Evolutionary conservation across 1,284 basidiomycete species (phyloP).

Genomic region (Marasmius fiardii): DNA sequence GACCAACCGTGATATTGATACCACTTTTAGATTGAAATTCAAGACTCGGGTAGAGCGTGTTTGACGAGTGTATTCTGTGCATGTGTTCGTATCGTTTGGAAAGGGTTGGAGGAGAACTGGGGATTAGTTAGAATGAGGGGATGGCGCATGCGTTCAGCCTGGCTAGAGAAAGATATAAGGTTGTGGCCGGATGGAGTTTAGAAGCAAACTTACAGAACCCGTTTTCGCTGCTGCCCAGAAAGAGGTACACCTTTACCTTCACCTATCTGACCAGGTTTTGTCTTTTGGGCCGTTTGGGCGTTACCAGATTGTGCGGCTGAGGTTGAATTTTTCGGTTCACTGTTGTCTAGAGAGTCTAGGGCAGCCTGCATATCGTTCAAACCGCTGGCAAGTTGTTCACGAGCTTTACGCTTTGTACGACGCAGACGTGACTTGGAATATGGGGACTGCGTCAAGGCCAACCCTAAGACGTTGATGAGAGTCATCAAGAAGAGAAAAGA

Average conservation of each 20-base stretch:
- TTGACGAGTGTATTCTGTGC: slow-evolving; percentile 75
- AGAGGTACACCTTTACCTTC: slow-evolving; percentile 62
- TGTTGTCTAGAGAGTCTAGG: slow-evolving; percentile 25
- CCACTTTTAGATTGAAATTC: not conserved
- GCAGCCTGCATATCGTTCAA: slow-evolving; percentile 57
- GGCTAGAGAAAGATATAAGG: slow-evolving; percentile 33
- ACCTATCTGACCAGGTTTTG: slow-evolving; percentile 56
- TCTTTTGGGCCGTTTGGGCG: not conserved
- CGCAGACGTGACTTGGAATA: slow-evolving; percentile 77
- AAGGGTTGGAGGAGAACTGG: slow-evolving; percentile 68
- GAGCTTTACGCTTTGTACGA: slow-evolving; percentile 67
- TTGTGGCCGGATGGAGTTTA: slow-evolving; percentile 3
- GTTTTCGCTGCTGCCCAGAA: slow-evolving; percentile 63
- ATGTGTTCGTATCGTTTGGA: slow-evolving; percentile 76
- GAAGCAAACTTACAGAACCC: slow-evolving; percentile 56
- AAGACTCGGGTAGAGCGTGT: slow-evolving; percentile 24
- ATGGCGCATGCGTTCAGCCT: slow-evolving; percentile 65
- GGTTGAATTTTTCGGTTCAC: slow-evolving; percentile 22
- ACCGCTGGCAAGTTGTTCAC: slow-evolving; percentile 64
- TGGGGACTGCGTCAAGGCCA: slow-evolving; percentile 49
- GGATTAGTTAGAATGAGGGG: slow-evolving; percentile 69
- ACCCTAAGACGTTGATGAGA: slow-evolving; percentile 34
- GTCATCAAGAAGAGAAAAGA: not conserved
- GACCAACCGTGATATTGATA: too few relatives aligned
- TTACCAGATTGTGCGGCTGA: not conserved